phyloP scores from a whole-genome alignment of 768 basidiomycete genomes.

The Paxillus rubicundulus region DNA sequence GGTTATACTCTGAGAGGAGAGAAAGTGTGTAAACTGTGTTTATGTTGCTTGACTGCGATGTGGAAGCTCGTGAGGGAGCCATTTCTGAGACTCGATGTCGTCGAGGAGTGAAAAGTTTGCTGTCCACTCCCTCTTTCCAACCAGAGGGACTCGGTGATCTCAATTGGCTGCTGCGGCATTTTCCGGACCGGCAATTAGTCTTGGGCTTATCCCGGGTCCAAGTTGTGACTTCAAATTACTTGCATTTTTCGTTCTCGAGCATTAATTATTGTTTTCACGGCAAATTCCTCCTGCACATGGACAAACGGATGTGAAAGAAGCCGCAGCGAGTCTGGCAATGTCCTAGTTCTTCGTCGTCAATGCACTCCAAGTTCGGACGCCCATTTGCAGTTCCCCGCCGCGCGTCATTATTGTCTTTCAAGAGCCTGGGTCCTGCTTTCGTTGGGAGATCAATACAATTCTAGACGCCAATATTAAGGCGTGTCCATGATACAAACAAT shows the following conservation, averaged over 20 bases:
- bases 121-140: not conserved
- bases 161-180: conserved; percentile 15
- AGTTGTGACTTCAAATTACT: too few relatives aligned
- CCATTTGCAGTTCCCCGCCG: not conserved
- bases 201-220: too few relatives aligned
- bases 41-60: conserved; percentile 29
- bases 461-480: not conserved
- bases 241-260: not conserved
- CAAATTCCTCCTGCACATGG: not conserved
- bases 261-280: not conserved
- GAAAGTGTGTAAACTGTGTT: conserved; percentile 60
- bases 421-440: not conserved
- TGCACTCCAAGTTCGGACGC: not conserved
- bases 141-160: conserved; percentile 3
- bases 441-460: not conserved
- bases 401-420: conserved; percentile 5
- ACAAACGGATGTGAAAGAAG: not conserved
- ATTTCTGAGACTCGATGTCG: conserved; percentile 21
- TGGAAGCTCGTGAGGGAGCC: conserved; percentile 36
- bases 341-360: not conserved
- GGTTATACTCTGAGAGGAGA: conserved; percentile 80
- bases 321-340: not conserved
- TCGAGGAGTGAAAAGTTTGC: not conserved
- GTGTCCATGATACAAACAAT: conserved; percentile 11
- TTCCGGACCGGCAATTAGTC: conserved; percentile 35